These are phyloP conservation scores for Colletotrichum musicola DNA, from an alignment of 2,329 filamentous ascomycete species.

Conservation along the genomic window DNA sequence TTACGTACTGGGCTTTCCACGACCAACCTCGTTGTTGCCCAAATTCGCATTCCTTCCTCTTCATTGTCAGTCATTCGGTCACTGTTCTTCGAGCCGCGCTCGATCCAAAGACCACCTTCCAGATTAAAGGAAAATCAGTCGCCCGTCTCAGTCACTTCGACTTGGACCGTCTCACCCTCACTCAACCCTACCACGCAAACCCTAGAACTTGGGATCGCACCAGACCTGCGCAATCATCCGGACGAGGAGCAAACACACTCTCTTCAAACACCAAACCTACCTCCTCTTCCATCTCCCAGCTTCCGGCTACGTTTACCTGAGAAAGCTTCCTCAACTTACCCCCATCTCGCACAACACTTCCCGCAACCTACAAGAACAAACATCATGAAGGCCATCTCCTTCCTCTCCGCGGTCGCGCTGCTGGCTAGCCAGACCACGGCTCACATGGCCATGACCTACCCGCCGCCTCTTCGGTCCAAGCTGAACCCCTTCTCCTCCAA, in stretches of 20 bases:
- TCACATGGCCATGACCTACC: constrained; percentile 69
- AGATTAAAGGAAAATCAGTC: constrained; percentile 27
- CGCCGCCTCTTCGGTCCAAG: constrained; percentile 66
- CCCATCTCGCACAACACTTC: neutral
- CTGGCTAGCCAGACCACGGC: constrained; percentile 59
- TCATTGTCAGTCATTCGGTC: constrained; percentile 24
- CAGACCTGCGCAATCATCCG: constrained; percentile 8
- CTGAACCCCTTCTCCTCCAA: constrained; percentile 58
- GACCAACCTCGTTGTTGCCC: constrained; percentile 36
- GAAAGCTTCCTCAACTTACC: neutral
- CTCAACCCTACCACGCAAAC: constrained; percentile 21
- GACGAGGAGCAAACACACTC: constrained; percentile 33
- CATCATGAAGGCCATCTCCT: constrained; percentile 54
- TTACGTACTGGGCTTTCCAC: constrained; percentile 9
- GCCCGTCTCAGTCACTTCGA: constrained; percentile 33
- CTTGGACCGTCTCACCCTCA: constrained; percentile 35
- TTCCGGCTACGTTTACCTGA: neutral
- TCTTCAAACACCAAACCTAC: constrained; percentile 18
- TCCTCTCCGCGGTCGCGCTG: constrained; percentile 47
- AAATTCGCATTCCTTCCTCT: constrained; percentile 36
- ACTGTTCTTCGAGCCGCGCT: constrained; percentile 26
- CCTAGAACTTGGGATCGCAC: constrained; percentile 13
- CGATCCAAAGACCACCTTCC: constrained; percentile 16
- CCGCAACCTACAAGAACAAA: constrained; percentile 9
- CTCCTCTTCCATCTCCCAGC: neutral